Evolutionary conservation across 2,329 filamentous ascomycete species (phyloP), one percentile per base, ranked within the genome.

Genomic region (Lachnellula occidentalis): DNA sequence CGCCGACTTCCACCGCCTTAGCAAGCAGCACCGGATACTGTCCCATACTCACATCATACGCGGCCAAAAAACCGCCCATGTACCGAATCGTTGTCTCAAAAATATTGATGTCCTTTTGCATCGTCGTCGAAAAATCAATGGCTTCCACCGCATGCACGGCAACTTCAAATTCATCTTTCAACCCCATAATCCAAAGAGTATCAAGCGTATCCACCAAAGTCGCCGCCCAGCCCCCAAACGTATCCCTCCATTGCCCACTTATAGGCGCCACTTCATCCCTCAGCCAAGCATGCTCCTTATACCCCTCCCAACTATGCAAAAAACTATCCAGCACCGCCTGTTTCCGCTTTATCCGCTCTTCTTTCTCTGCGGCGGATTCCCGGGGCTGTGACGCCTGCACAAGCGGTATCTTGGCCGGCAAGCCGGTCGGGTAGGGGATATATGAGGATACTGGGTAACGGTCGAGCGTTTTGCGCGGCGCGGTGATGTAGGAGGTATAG

Each of bases 81-180:
- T 96, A 96, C 46, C 92, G 83, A 67, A 97, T 96, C 11, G 86
- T 89, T 0, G 91, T 95, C 72, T 97, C 92, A 64, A 96, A 97
- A 9, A 95, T 66, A 60, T 69, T 69, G 1, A 70, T 60, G 34
- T 62, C 50, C n/a, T 60, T 57, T 43, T 58, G 45, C 8, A 64
- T 56, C 7, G 66, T 86, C 7, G 80, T 87, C 1, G 88, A 92
- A 64, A 96, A 96, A 70, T 96, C 90, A 56, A 96, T 94, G 5
- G 80, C 72, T 54, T 77, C 77, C 15, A 90, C 81, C 1, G 80
- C 83, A 46, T 80, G 76, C 48, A 90, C 83, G 1, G 90, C 90
- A 55, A 88, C 83, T 55, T 89, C 82, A 66, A 95, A 95, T 64
- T 95, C 89, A 1, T 86, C 77, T 63, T 81, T 82, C 71, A 95